Base-by-base conservation (phyloP, 257 asterid species). In the Solanum chilense region DNA sequence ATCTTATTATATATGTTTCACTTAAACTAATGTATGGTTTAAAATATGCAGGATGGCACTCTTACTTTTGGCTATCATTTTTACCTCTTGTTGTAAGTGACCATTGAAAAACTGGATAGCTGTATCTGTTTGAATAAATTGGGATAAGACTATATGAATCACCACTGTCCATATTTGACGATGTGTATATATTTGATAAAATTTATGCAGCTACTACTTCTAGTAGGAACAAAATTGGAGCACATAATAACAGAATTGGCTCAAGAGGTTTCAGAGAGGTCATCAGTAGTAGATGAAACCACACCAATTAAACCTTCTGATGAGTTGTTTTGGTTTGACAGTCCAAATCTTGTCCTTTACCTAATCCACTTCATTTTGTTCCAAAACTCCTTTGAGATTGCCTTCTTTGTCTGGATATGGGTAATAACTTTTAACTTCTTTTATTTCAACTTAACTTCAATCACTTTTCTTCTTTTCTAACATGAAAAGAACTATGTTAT, bases 321-420 rank as follows among this genome's bases (percentile, higher is more conserved):
- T 80, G 96, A 97, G 58, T 89, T 94, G 68, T 97, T 96, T 88
- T 97, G 99, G 99, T 97, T 97, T 78, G 88, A 86, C 41, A 88
- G 89, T 42, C 98, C 99, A 12, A 15, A 84, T 21, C 89, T 96
- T 9, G 92, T 97, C 77, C 96, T 97, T 60, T 94, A 94, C 92
- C 76, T 97, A 90, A 93, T 97, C 88, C 99, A 96, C 93, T 97
- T 97, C 97, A 97, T 97, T 75, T 87, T 96, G 89, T 97, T 97
- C 89, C 98, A 95, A 75, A 97, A 96, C 90, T 92, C 99, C 1
- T 97, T 97, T 60, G 99, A 93, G 91, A 87, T 96, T 14, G 99
- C 98, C 20, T 97, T 97, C 94, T 93, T 97, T 89, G 90, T 94
- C 52, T 97, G 99, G 99, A 88, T 96, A 44, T 91, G 93, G 99